These are phyloP conservation scores for Cinnamomum micranthum DNA, from an alignment of 164 flowering plant genomes.

Conservation along the genomic window DNA sequence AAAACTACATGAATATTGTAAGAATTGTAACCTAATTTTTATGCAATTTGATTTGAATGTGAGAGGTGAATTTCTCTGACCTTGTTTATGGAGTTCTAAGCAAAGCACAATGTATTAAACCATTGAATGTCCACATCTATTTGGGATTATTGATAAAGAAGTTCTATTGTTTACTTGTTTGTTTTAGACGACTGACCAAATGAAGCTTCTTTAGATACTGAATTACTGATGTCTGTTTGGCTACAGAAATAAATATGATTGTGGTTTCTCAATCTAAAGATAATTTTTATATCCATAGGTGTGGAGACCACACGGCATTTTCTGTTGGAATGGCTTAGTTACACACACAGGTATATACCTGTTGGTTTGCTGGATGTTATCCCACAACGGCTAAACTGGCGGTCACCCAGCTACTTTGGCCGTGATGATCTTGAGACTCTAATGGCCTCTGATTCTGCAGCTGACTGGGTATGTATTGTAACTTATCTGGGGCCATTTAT, in stretches of 20 bases:
- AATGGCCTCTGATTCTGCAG: slow-evolving; percentile 97
- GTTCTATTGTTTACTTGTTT: too few species aligned
- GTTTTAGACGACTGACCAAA: too few species aligned
- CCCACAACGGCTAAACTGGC: slow-evolving; percentile 84
- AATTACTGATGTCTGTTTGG: background rate
- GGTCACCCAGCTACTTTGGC: slow-evolving; percentile 83
- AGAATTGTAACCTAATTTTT: too few species aligned
- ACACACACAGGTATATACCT: slow-evolving; percentile 80
- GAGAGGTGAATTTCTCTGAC: too few species aligned
- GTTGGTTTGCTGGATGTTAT: slow-evolving; percentile 82
- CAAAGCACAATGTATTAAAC: too few species aligned
- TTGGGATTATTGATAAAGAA: too few species aligned
- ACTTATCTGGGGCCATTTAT: background rate
- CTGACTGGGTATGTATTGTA: slow-evolving; percentile 73
- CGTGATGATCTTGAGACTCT: slow-evolving; percentile 92
- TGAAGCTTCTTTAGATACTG: background rate
- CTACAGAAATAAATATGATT: background rate
- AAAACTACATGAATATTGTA: too few species aligned
- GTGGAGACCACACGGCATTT: slow-evolving; percentile 94
- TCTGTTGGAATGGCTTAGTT: slow-evolving; percentile 96
- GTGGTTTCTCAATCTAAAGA: background rate
- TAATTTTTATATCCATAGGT: slow-evolving; percentile 42
- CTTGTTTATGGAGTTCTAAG: too few species aligned
- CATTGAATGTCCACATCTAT: too few species aligned
- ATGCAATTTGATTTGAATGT: too few species aligned